Evolutionary conservation across 108 stramenopile genomes (phyloP).

Genomic region (Conticribra guillardii): DNA sequence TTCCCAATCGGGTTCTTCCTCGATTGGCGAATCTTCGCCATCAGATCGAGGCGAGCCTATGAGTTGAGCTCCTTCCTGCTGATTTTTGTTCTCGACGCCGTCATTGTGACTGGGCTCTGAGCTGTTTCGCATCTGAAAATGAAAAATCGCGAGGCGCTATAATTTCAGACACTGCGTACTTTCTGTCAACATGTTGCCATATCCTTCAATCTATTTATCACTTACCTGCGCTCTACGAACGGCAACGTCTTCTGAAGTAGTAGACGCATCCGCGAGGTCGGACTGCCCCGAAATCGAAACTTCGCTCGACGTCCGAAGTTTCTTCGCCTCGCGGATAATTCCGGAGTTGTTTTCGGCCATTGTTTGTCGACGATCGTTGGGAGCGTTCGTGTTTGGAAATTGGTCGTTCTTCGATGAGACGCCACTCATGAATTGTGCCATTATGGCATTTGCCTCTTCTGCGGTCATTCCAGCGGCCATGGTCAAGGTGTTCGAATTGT

Average conservation of each 20-base stretch:
- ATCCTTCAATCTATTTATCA: background rate
- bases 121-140: background rate
- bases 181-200: background rate
- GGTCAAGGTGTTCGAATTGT: too few species aligned
- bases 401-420: background rate
- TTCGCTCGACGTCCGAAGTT: conserved; percentile 4
- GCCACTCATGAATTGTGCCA: background rate
- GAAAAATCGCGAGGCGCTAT: background rate
- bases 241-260: background rate
- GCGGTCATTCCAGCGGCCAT: background rate
- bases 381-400: background rate
- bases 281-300: conserved; percentile 17
- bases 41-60: background rate
- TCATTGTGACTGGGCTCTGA: background rate
- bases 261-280: conserved; percentile 3
- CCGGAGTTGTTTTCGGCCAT: background rate
- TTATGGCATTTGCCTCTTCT: background rate
- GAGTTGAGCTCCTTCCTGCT: background rate
- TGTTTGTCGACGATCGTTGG: background rate
- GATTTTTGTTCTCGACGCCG: background rate
- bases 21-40: conserved; percentile 24
- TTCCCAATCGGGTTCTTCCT: conserved; percentile 52
- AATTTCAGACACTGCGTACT: background rate
- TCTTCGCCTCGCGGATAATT: background rate
- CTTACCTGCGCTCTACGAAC: background rate